Evolutionary conservation across 768 basidiomycete genomes (phyloP).

Genomic region (Sutorius australiensis): DNA sequence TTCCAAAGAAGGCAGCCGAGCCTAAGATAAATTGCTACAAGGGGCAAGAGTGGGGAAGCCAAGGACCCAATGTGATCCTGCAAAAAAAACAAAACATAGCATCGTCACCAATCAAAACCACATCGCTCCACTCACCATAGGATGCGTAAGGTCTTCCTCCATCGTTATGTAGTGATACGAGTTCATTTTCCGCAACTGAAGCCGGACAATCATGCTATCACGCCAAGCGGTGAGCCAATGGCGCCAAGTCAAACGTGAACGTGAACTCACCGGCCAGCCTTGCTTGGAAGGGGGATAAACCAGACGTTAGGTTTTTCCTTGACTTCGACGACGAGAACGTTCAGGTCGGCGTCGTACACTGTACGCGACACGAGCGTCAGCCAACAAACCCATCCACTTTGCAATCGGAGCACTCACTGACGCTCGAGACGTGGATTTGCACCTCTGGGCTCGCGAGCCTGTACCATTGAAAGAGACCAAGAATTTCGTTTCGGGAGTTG

Average conservation of each 20-base stretch:
- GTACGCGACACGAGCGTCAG: conserved; percentile 1
- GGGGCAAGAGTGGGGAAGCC: conserved; percentile 21
- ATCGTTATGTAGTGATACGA: conserved; percentile 43
- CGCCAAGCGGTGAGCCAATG: background rate
- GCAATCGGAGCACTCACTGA: conserved; percentile 37
- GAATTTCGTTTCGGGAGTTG: conserved; percentile 51
- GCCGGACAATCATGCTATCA: conserved; percentile 44
- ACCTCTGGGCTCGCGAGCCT: conserved; percentile 56
- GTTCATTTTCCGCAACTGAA: conserved; percentile 46
- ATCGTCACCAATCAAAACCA: background rate
- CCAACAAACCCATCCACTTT: background rate
- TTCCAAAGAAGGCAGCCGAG: conserved; percentile 23
- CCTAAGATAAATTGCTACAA: conserved; percentile 10
- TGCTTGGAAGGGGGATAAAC: conserved; percentile 51
- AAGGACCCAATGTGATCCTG: conserved; percentile 23
- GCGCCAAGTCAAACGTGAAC: background rate
- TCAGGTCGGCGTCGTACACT: conserved; percentile 48
- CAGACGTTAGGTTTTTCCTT: conserved; percentile 35
- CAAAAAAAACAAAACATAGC: background rate
- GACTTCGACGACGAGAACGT: conserved; percentile 48
- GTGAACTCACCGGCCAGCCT: conserved; percentile 41
- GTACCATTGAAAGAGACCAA: conserved; percentile 63
- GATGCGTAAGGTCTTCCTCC: conserved; percentile 61
- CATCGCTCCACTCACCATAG: conserved; percentile 36
- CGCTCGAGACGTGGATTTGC: conserved; percentile 37